phyloP scores from a whole-genome alignment of 129 eudicot species.

The Pulicaria dysenterica region DNA sequence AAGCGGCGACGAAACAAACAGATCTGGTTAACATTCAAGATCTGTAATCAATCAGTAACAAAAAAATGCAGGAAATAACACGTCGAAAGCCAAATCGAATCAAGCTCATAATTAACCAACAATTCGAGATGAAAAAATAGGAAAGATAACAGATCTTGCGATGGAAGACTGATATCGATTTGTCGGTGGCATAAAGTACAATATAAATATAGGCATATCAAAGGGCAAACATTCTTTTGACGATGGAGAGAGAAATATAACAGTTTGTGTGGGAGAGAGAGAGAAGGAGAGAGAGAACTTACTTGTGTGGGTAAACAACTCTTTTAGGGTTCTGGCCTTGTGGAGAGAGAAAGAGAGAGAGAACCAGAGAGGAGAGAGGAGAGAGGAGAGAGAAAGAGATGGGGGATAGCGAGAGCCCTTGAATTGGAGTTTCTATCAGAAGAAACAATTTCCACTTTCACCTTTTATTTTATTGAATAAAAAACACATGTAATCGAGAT shows the following conservation, averaged over 20 bases:
- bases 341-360: conserved; percentile 29
- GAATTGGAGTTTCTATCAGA: background rate
- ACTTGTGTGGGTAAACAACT: conserved; percentile 66
- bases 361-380: conserved; percentile 22
- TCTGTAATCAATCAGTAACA: background rate
- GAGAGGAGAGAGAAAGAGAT: conserved; percentile 16
- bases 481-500: conserved; percentile 6
- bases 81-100: conserved; percentile 1
- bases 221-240: conserved; percentile 16
- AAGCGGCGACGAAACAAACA: conserved; percentile 5
- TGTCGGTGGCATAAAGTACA: conserved; percentile 18
- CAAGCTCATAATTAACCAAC: background rate
- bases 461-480: background rate
- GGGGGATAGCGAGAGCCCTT: conserved; percentile 1
- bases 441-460: background rate
- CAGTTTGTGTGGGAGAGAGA: conserved; percentile 18
- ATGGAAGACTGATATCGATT: background rate
- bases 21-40: background rate
- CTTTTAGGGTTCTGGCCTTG: conserved; percentile 51
- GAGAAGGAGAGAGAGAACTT: conserved; percentile 51
- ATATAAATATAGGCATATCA: background rate
- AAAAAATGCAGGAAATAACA: background rate
- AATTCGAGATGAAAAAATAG: background rate
- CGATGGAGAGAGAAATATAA: conserved; percentile 23
- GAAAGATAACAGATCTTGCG: conserved; percentile 18